phyloP scores from a whole-genome alignment of 768 basidiomycete species.

The Amanita polypyramis region DNA sequence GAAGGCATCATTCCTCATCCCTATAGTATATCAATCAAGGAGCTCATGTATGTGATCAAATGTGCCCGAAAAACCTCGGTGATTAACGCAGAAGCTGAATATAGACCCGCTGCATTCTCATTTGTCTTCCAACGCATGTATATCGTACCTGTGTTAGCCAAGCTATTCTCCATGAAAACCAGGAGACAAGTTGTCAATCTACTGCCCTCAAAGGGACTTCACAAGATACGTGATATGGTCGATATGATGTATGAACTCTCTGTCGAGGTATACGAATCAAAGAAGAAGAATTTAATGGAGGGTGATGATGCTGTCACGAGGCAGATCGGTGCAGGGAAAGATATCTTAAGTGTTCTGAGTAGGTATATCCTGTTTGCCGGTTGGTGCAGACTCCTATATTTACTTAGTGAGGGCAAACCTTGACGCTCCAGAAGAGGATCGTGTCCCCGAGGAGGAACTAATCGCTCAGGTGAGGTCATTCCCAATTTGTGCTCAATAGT shows the following conservation, averaged over 20 bases:
- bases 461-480: constrained; percentile 21
- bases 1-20: constrained; percentile 20
- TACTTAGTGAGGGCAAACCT: constrained; percentile 30
- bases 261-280: constrained; percentile 23
- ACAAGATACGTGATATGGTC: constrained; percentile 21
- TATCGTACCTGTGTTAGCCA: constrained; percentile 11
- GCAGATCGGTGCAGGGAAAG: constrained; percentile 28
- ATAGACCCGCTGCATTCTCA: constrained; percentile 11
- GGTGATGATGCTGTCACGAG: constrained; percentile 22
- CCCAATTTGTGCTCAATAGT: too few species aligned
- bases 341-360: constrained; percentile 38
- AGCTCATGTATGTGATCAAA: constrained; percentile 18
- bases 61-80: background rate
- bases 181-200: constrained; percentile 21
- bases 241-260: constrained; percentile 26
- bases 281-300: constrained; percentile 22
- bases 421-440: constrained; percentile 20
- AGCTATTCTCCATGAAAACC: constrained; percentile 19
- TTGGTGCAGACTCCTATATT: background rate
- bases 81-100: background rate
- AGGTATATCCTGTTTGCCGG: constrained; percentile 10
- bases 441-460: constrained; percentile 25
- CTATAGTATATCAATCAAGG: constrained; percentile 22
- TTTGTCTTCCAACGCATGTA: constrained; percentile 12
- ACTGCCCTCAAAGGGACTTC: constrained; percentile 22